Evolutionary conservation across 2,329 filamentous ascomycete genomes (phyloP).

Genomic region (Aspergillus sp.): DNA sequence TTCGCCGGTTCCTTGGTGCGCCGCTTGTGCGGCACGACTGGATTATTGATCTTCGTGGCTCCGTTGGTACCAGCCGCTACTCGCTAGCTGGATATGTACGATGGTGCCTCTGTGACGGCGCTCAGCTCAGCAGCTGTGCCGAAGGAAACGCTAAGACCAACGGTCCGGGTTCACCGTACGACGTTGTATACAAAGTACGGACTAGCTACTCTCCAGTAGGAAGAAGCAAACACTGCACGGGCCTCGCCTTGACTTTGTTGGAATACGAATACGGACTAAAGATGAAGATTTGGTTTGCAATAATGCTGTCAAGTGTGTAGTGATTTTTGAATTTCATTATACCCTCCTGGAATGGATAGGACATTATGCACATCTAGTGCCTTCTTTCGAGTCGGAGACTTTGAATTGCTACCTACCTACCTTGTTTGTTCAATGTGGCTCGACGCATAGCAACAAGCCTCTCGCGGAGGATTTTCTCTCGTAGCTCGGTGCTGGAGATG

Average conservation of each 20-base stretch:
- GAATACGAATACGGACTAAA: neutral
- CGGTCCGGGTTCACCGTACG: neutral
- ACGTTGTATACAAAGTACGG: neutral
- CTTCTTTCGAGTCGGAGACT: neutral
- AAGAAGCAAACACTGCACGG: no score
- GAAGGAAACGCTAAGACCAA: neutral
- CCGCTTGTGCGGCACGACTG: no score
- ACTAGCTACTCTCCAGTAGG: no score
- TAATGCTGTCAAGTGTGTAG: neutral
- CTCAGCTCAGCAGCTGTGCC: no score
- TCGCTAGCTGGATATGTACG: no score
- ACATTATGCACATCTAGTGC: conserved; percentile 1
- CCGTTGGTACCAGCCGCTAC: no score
- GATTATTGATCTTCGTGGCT: neutral
- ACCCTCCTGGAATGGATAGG: neutral
- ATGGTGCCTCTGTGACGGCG: no score
- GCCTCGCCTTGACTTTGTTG: no score
- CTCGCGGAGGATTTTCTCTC: conserved; percentile 39
- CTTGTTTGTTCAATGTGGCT: conserved; percentile 18
- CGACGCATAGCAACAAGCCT: conserved; percentile 38
- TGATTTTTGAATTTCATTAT: neutral
- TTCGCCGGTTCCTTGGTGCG: neutral
- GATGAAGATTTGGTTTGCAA: neutral
- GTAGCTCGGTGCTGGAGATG: conserved; percentile 35
- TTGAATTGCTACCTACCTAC: conserved; percentile 24